Percentiles rank a stretch among this genome's conserved stretches.
These are phyloP conservation scores for Flaveria sonorensis DNA, from an alignment of 129 eudicot species.

Conservation along the genomic window DNA sequence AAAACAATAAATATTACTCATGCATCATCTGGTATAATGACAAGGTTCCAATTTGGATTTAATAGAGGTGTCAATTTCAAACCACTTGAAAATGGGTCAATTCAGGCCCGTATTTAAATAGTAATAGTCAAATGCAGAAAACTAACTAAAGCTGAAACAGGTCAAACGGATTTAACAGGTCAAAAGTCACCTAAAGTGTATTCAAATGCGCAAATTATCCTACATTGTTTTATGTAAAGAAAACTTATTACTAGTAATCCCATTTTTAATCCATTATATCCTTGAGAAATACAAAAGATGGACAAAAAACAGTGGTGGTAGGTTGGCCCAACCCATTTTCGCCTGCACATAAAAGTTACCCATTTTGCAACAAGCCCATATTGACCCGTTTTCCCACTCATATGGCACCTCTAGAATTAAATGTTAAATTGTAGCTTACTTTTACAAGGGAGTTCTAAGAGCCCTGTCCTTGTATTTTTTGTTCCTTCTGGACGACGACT, in stretches of 20 bases:
- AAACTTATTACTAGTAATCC: neutral
- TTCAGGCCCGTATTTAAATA: neutral
- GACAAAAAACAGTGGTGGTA: neutral
- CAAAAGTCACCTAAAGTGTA: slow-evolving; percentile 5
- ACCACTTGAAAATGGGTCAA: neutral
- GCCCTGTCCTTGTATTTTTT: slow-evolving; percentile 71
- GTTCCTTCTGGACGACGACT: slow-evolving; percentile 73
- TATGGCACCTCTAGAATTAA: neutral
- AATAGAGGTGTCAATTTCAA: neutral
- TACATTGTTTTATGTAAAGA: neutral
- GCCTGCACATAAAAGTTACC: neutral
- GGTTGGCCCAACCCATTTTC: neutral
- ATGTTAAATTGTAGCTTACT: slow-evolving; percentile 41
- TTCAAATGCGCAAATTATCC: neutral
- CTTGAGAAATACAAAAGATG: neutral
- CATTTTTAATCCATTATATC: neutral
- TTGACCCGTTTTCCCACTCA: neutral
- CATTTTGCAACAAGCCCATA: neutral
- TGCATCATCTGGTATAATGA: neutral
- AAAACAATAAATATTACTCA: slow-evolving; percentile 6
- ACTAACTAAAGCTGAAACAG: neutral
- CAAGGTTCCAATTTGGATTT: neutral
- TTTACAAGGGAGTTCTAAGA: slow-evolving; percentile 72
- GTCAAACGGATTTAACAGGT: neutral
- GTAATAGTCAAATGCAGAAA: neutral